Evolutionary conservation across 306 rosid species (phyloP).

Genomic region (Casuarina equisetifolia): DNA sequence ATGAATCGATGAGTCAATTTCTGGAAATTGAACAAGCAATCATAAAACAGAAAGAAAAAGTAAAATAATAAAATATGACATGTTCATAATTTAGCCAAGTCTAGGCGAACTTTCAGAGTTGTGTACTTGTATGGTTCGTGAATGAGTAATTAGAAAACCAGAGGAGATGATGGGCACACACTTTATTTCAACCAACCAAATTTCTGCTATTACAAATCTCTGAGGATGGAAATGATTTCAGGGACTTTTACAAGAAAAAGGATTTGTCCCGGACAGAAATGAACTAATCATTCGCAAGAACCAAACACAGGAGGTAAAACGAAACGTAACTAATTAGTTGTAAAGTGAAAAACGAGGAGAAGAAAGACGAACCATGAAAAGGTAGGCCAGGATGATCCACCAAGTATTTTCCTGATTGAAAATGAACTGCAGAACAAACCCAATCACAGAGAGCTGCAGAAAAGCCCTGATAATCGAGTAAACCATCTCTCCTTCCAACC

Average conservation of each 20-base stretch:
- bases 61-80: not conserved
- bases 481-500: slow-evolving; percentile 69
- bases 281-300: not conserved
- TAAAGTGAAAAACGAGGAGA: not conserved
- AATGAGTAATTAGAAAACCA: not conserved
- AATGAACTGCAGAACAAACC: slow-evolving; percentile 87
- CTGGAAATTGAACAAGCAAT: not conserved
- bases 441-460: slow-evolving; percentile 83
- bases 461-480: slow-evolving; percentile 73
- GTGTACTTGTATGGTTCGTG: not conserved
- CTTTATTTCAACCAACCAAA: not conserved
- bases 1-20: not conserved
- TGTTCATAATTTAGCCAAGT: not conserved
- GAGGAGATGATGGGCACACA: not conserved
- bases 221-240: not conserved
- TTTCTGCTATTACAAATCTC: not conserved
- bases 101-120: not conserved
- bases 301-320: not conserved
- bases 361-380: slow-evolving; percentile 66
- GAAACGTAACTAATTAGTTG: not conserved
- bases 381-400: slow-evolving; percentile 89
- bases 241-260: not conserved
- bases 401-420: slow-evolving; percentile 54
- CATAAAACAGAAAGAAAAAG: not conserved
- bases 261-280: not conserved